These are phyloP conservation scores for Gentiana dahurica DNA, from an alignment of 257 asterid species.

Conservation along the genomic window DNA sequence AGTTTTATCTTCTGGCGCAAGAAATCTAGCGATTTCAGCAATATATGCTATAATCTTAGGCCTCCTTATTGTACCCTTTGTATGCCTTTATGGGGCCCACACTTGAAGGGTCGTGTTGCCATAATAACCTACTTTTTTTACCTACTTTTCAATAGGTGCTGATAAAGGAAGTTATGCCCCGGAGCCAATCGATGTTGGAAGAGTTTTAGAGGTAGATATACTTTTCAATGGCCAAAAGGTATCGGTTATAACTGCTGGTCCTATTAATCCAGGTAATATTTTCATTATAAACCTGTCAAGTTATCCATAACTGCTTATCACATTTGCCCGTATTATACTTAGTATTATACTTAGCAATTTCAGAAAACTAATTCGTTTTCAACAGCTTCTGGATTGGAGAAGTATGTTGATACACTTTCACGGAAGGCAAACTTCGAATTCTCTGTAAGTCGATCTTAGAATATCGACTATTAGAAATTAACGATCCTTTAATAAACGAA, in stretches of 20 bases:
- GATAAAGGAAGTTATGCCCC: conserved; percentile 82
- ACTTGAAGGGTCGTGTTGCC: too few species aligned
- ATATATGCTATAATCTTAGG: neutral
- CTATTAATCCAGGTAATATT: conserved; percentile 67
- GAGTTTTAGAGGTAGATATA: conserved; percentile 72
- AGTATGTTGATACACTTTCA: conserved; percentile 58
- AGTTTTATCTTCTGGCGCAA: neutral
- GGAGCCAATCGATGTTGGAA: conserved; percentile 90
- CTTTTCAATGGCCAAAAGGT: conserved; percentile 32
- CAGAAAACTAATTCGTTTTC: neutral
- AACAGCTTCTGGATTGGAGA: conserved; percentile 44
- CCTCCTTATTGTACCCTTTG: too few species aligned
- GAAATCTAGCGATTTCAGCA: neutral
- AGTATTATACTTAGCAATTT: neutral
- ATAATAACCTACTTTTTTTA: too few species aligned
- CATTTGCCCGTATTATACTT: neutral
- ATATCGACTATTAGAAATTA: too few species aligned
- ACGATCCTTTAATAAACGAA: too few species aligned
- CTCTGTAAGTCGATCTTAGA: conserved; percentile 41
- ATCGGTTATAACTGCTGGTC: conserved; percentile 52
- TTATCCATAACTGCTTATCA: neutral
- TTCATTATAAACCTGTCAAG: neutral
- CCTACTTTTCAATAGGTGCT: conserved; percentile 43
- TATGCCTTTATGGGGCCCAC: too few species aligned
- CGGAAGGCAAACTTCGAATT: conserved; percentile 70